phyloP scores from a whole-genome alignment of 495 filamentous ascomycete species.

The Acidiella bohemica region DNA sequence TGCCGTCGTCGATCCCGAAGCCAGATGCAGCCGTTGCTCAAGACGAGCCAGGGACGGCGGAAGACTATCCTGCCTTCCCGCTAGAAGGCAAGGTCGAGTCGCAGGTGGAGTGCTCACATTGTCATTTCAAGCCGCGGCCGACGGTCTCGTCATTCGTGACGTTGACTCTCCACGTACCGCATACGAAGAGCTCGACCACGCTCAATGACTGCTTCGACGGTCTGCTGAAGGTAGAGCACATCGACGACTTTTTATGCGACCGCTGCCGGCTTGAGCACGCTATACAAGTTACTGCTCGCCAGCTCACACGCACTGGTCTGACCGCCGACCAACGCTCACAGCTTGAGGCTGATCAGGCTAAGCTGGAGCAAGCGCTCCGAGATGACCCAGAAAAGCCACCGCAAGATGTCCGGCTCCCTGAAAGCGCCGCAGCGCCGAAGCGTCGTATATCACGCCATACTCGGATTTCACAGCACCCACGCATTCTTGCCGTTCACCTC shows the following conservation, averaged over 20 bases:
- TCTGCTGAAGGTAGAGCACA: constrained; percentile 85
- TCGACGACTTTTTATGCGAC: constrained; percentile 94
- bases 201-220: constrained; percentile 75
- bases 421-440: constrained; percentile 57
- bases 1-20: neutral
- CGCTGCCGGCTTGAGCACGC: constrained; percentile 80
- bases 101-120: constrained; percentile 82
- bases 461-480: constrained; percentile 73
- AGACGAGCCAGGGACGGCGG: constrained; percentile 12
- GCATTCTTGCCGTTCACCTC: constrained; percentile 79
- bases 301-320: constrained; percentile 34
- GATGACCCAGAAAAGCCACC: constrained; percentile 67
- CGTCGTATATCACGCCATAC: constrained; percentile 75
- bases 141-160: constrained; percentile 78
- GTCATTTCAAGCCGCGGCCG: constrained; percentile 75
- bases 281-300: constrained; percentile 35
- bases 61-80: constrained; percentile 62
- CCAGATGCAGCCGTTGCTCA: neutral
- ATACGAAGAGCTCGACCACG: constrained; percentile 46
- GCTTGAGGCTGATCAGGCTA: constrained; percentile 42
- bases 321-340: constrained; percentile 30
- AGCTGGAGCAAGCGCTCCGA: constrained; percentile 47
- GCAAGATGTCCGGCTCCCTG: constrained; percentile 59
- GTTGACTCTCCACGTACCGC: constrained; percentile 82
- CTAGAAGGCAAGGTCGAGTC: constrained; percentile 79